Evolutionary conservation across 495 filamentous ascomycete species (phyloP).

Genomic region (Aspergillus heteromorphus): DNA sequence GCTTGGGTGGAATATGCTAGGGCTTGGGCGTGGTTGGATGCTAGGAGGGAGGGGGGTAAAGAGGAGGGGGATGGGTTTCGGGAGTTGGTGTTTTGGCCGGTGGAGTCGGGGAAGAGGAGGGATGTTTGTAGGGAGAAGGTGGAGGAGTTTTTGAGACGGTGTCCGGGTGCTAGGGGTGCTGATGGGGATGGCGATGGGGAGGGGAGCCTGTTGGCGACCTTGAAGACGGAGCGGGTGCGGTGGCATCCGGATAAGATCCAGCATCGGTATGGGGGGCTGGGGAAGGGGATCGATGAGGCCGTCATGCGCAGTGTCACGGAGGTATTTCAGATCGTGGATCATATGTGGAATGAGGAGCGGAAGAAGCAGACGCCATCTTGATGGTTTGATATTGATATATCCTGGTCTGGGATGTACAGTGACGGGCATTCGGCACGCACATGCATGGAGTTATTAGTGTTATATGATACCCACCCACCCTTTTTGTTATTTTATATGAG

Average conservation of each 20-base stretch:
- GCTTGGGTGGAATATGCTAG: constrained; percentile 60
- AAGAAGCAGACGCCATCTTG: constrained; percentile 19
- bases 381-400: background rate
- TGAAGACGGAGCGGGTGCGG: constrained; percentile 82
- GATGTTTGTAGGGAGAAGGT: constrained; percentile 61
- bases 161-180: constrained; percentile 25
- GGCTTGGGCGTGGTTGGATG: constrained; percentile 57
- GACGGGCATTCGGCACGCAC: background rate
- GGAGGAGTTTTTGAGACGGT: constrained; percentile 57
- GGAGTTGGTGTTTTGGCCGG: constrained; percentile 73
- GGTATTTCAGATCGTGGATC: constrained; percentile 87
- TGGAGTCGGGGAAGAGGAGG: constrained; percentile 52
- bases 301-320: constrained; percentile 77
- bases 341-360: constrained; percentile 62
- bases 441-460: background rate
- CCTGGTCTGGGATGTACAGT: background rate
- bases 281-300: constrained; percentile 55
- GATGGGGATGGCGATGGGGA: constrained; percentile 12
- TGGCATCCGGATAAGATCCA: constrained; percentile 99
- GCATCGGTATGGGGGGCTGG: constrained; percentile 69
- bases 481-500: no score
- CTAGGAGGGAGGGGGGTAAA: background rate
- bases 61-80: constrained; percentile 16
- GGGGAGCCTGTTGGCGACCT: constrained; percentile 44
- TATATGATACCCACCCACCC: no score